Evolutionary conservation across 352 stramenopile species (phyloP), one percentile per base, ranked within the genome.

Genomic region (Peronospora farinosa): DNA sequence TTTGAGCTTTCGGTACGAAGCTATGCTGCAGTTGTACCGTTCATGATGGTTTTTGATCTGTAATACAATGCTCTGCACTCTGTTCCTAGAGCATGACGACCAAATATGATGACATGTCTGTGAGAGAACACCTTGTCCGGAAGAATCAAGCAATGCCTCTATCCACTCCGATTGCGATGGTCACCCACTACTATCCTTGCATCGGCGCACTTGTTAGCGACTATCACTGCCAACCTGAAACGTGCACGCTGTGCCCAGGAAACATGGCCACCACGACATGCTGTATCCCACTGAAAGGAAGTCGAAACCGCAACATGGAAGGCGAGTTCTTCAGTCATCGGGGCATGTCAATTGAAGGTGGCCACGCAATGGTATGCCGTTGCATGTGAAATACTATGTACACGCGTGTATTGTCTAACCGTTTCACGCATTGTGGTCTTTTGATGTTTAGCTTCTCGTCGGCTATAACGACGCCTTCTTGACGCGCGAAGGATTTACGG

Each of bases 171-270:
- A 74, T 91, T 2, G 71, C 77, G 28, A 81, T 83, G 69, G 67
- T 80, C 35, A 88, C 79, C 11, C 79, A 88, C 60, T 91, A 88
- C 65, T 88, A 91, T 47, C 79, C 79, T 12, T 91, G 77, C 50
- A 87, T 88, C 23, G 67, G 72, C 7, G 52, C 47, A 17, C 83
- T 91, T 40, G 63, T 70, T 15, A 81, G 12, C 39, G 66, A 84
- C 51, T 61, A 50, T 30, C 75, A 88, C 38, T 91, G 79, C 54
- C 64, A 81, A 37, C 64, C 72, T 2, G 75, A 84, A 16, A 51
- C 49, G 3, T 91, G 77, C 50, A 88, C 77, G 9, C 40, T 91
- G 2, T 91, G 79, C n/a, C 79, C 77, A 10, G 71, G 71, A 9
- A 72, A 88, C 13, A 78, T 91, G 71, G 59, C 73, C 12, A 84